Percentiles rank a stretch among this genome's conserved stretches.
Conservation (phyloP, 306 rosid genomes). For the Fragaria nilgerrensis region DNA sequence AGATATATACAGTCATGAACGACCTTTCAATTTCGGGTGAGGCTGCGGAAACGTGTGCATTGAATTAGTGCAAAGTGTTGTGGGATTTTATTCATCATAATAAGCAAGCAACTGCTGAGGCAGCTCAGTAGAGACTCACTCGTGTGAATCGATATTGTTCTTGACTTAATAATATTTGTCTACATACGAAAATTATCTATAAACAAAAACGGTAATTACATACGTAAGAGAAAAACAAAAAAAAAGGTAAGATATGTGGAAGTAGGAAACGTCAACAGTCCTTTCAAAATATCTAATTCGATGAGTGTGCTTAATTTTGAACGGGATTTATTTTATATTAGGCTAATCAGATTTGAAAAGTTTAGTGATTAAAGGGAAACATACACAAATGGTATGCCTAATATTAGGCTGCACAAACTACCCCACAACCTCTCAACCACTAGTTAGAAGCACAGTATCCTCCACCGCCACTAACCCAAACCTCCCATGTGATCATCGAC, state of each 20-base stretch:
- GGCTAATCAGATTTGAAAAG: background rate
- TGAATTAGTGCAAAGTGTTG: background rate
- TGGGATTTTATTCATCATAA: background rate
- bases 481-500: constrained; percentile 28
- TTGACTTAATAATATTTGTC: no score
- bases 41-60: constrained; percentile 4
- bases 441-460: background rate
- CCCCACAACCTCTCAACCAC: constrained; percentile 4
- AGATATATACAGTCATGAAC: background rate
- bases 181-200: no score
- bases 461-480: constrained; percentile 24
- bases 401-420: constrained; percentile 7
- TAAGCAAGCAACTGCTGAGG: background rate
- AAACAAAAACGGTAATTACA: no score
- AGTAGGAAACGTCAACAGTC: no score
- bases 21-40: background rate
- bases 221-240: no score
- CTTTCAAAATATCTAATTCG: background rate
- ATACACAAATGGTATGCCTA: constrained; percentile 12
- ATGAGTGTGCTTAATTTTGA: background rate
- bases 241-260: no score
- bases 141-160: no score
- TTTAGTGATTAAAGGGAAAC: background rate
- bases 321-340: background rate
- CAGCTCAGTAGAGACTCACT: background rate